phyloP scores from a whole-genome alignment of 139 green algal genomes.

The Picochlorum sp. region DNA sequence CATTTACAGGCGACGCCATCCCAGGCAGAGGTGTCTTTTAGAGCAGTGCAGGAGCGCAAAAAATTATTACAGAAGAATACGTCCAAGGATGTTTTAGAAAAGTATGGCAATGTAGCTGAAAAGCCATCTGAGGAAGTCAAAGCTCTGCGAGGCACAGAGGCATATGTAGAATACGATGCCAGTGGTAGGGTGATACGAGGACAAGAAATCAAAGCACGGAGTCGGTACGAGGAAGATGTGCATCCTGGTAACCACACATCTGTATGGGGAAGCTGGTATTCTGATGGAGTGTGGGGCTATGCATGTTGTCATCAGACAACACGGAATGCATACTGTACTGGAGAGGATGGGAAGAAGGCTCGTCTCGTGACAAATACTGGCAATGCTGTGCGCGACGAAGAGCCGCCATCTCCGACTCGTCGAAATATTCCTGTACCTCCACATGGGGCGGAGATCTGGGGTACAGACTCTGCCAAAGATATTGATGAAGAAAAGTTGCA shows the following conservation, averaged over 20 bases:
- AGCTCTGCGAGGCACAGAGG: conserved; percentile 68
- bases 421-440: conserved; percentile 4
- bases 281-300: conserved; percentile 85
- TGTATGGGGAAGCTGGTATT: conserved; percentile 94
- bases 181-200: conserved; percentile 58
- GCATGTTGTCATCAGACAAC: conserved; percentile 80
- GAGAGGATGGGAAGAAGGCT: conserved; percentile 32
- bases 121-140: conserved; percentile 27
- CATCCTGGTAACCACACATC: conserved; percentile 87
- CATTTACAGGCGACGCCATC: conserved; percentile 78
- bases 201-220: conserved; percentile 39
- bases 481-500: conserved; percentile 68
- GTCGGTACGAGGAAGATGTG: conserved; percentile 94
- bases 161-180: conserved; percentile 94
- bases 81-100: conserved; percentile 62
- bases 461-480: conserved; percentile 38
- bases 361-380: conserved; percentile 36
- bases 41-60: conserved; percentile 90
- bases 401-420: not conserved
- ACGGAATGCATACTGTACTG: conserved; percentile 91
- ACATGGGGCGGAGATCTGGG: conserved; percentile 44
- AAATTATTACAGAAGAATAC: conserved; percentile 48
- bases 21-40: conserved; percentile 81
- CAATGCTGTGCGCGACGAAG: conserved; percentile 40
- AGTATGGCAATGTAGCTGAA: conserved; percentile 76